Percentiles rank a stretch among this genome's conserved stretches.
Conservation (phyloP, 805 yeast genomes). For the Candida adriatica region DNA sequence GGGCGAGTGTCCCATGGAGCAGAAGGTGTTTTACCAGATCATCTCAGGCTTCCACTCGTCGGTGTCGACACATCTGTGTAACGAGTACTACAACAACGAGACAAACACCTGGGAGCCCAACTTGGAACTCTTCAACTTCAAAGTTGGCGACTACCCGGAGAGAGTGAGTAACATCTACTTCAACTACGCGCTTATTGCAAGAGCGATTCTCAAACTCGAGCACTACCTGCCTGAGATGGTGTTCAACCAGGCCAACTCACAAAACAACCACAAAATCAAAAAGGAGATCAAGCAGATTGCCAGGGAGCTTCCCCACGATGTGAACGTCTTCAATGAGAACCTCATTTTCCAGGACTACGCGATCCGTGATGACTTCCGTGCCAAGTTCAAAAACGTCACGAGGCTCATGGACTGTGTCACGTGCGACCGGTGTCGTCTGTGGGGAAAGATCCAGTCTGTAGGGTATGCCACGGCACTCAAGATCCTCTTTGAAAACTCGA, state of each 20-base stretch:
- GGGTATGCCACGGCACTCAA: conserved; percentile 97
- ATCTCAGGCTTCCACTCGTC: conserved; percentile 94
- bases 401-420: conserved; percentile 98
- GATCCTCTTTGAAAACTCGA: conserved; percentile 66
- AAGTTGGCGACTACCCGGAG: conserved; percentile 86
- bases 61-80: conserved; percentile 85
- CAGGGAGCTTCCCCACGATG: conserved; percentile 18
- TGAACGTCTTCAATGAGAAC: conserved; percentile 43
- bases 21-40: conserved; percentile 78
- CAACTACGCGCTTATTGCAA: conserved; percentile 82
- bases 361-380: conserved; percentile 82
- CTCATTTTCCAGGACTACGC: conserved; percentile 40
- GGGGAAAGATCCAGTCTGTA: conserved; percentile 97
- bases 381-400: conserved; percentile 82
- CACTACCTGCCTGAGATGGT: conserved; percentile 44
- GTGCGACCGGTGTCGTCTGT: conserved; percentile 92
- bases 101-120: conserved; percentile 84
- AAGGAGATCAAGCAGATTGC: conserved; percentile 28
- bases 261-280: conserved; percentile 40
- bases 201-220: conserved; percentile 67
- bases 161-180: conserved; percentile 85
- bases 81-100: conserved; percentile 65
- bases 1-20: conserved; percentile 67
- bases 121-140: conserved; percentile 70
- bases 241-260: conserved; percentile 36